These are phyloP conservation scores for Fusarium graminum DNA, from an alignment of 2,329 filamentous ascomycete genomes.

Conservation along the genomic window DNA sequence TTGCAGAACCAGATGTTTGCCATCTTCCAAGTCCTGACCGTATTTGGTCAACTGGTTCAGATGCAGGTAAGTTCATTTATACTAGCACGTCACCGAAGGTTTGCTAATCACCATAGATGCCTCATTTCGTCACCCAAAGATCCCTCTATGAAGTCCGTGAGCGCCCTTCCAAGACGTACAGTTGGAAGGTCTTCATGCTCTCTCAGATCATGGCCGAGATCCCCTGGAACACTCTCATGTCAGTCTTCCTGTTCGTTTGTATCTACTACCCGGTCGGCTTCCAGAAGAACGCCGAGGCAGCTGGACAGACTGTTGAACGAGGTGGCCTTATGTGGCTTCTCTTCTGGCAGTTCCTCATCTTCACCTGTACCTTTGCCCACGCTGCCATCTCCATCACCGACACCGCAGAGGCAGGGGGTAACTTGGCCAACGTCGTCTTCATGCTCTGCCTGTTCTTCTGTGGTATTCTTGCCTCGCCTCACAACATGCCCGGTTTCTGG, in stretches of 20 bases:
- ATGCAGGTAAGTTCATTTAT: constrained; percentile 17
- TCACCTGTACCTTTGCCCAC: constrained; percentile 75
- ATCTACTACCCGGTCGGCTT: constrained; percentile 91
- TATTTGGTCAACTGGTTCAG: constrained; percentile 83
- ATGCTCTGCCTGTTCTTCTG: constrained; percentile 75
- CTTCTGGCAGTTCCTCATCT: constrained; percentile 74
- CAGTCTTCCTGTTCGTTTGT: constrained; percentile 78
- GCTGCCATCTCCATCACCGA: constrained; percentile 74
- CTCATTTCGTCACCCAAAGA: constrained; percentile 84
- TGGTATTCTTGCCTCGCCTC: constrained; percentile 70
- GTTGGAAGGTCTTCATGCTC: constrained; percentile 87
- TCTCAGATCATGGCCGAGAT: constrained; percentile 86
- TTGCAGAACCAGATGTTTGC: constrained; percentile 90
- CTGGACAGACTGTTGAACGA: constrained; percentile 59
- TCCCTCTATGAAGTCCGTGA: constrained; percentile 88
- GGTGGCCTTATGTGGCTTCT: constrained; percentile 77
- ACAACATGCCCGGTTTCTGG: constrained; percentile 76
- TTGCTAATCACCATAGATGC: constrained; percentile 73
- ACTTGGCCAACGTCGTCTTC: constrained; percentile 75
- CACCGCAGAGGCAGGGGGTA: constrained; percentile 75
- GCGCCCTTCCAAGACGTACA: constrained; percentile 85
- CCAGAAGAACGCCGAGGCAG: constrained; percentile 70
- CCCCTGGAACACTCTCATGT: constrained; percentile 84
- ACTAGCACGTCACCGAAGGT: fast-evolving
- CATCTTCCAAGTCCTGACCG: constrained; percentile 84